A percentile compares a stretch with the other conserved stretches of the same genome.
Evolutionary conservation across 345 rosid genomes (phyloP).

Genomic region (Eucalyptus polyanthemos): DNA sequence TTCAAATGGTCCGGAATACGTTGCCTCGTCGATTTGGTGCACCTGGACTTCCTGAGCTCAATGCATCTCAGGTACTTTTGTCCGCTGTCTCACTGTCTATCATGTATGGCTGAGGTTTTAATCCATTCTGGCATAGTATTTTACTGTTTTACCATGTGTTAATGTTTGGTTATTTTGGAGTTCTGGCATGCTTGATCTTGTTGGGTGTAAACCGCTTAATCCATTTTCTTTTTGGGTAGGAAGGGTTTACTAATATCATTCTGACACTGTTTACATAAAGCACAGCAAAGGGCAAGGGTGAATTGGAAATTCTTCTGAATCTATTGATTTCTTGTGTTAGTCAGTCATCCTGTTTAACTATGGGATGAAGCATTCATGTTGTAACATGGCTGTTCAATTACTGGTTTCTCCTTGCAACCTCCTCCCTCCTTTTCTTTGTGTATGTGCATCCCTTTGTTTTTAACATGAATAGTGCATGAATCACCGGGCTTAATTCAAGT

Average conservation of each 20-base stretch:
- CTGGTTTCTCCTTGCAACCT: neutral
- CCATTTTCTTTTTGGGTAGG: neutral
- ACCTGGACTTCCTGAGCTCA: slow-evolving; percentile 98
- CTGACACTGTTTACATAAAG: neutral
- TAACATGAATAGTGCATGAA: neutral
- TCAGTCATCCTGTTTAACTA: neutral
- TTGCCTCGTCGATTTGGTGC: slow-evolving; percentile 97
- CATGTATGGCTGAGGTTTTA: neutral
- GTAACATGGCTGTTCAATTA: neutral
- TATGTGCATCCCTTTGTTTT: neutral
- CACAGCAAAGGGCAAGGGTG: neutral
- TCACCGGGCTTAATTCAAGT: neutral
- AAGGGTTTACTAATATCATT: neutral
- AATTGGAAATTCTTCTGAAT: neutral
- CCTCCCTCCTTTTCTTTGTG: neutral
- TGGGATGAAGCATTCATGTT: neutral
- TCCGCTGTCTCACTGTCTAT: neutral
- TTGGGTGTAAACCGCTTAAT: neutral
- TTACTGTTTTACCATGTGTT: neutral
- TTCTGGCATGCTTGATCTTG: neutral
- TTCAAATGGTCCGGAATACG: slow-evolving; percentile 85
- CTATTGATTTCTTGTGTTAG: neutral
- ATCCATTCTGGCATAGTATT: neutral
- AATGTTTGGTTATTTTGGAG: neutral
- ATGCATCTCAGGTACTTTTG: slow-evolving; percentile 85